Evolutionary conservation across 495 filamentous ascomycete species (phyloP), one percentile per base, ranked within the genome.

Genomic region (Amniculicola lignicola): DNA sequence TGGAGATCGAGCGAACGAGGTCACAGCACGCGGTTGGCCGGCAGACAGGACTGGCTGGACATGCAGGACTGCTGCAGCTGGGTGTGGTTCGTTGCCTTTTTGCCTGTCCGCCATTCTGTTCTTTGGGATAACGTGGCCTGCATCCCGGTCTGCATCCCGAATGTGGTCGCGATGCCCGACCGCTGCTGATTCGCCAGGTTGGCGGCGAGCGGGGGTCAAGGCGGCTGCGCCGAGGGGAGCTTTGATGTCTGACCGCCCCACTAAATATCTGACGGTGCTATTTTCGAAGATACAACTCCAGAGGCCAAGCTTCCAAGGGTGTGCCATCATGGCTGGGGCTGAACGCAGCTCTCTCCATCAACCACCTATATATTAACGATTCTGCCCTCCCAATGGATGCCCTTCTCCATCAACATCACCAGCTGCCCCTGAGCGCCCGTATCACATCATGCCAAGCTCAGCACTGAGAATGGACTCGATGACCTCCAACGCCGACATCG

Each of bases 391-490:
- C 50, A 44, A 54, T 61, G 50, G 51, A 33, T 16, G 35, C 41
- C 57, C 25, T 44, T n/a, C 57, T 14, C 1, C 27, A 40, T 39
- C 45, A 27, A 21, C 25, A 23, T 11, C 35, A 28, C 12, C 16
- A 24, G 21, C 37, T 11, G 7, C 43, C 35, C 57, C 45, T 41
- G 22, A 43, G 41, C 37, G 4, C 25, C 51, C 29, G 15, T 16
- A 36, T 14, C 22, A 4, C 12, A 47, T 18, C 36, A 25, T 15
- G 27, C 37, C 16, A 15, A 24, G 35, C 16, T 43, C 33, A 43
- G 25, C 23, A 43, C 23, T 61, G 35, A 55, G 50, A n/a, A 63
- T 63, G 61, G 61, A 58, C 31, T 63, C 61, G 15, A 44, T 57
- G 33, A 55, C 56, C 3, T 63, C 61, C 43, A 59, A 59, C 48